Evolutionary conservation across 768 basidiomycete species (phyloP), one percentile per base, ranked within the genome.

Genomic region (Thelephora aurantiotincta): DNA sequence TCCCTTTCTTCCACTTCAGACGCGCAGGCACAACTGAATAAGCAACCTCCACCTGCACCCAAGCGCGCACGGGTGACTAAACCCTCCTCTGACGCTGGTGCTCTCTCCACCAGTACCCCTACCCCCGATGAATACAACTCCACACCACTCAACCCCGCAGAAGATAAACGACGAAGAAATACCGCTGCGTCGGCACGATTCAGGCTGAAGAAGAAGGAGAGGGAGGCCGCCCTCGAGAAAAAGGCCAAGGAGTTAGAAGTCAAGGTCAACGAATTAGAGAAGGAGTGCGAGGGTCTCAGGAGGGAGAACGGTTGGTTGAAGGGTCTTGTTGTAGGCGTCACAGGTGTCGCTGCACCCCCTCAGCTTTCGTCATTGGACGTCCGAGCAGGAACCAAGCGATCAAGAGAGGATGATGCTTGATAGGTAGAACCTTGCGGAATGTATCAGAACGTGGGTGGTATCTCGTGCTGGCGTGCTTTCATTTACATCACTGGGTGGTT

Each of bases 201-300:
- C 73, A 75, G 91, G 50, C 64, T 90, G 58, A 96, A 94, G 74
- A 96, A 96, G 73, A 96, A 96, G 70, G 89, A 93, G 64, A 73
- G 92, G 12, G 92, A 96, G 66, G 82, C 78, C 2, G 91, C 92
- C 13, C 69, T 94, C 18, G 92, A 94, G 65, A 74, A 71, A 37
- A 80, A 78, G 56, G 78, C 85, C 13, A 90, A 89, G 67, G 89
- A 93, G 58, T 71, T 94, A 13, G 85, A 90, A 59, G 68, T 68
- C 0, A 76, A 81, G 46, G 87, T 93, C 12, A 70, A 65, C 47
- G 86, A 86, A 57, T 72, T 96, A 12, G 92, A 96, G 67, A 75
- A 84, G 61, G 90, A 94, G 64, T 92, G 92, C 63, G 91, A 94
- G 63, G 79, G 76, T 0, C 69, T 93, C 44, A 71, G 88, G 43